Evolutionary conservation across 176 grass and related monocot species (phyloP).

Genomic region (barley (Hordeum vulgare)): DNA sequence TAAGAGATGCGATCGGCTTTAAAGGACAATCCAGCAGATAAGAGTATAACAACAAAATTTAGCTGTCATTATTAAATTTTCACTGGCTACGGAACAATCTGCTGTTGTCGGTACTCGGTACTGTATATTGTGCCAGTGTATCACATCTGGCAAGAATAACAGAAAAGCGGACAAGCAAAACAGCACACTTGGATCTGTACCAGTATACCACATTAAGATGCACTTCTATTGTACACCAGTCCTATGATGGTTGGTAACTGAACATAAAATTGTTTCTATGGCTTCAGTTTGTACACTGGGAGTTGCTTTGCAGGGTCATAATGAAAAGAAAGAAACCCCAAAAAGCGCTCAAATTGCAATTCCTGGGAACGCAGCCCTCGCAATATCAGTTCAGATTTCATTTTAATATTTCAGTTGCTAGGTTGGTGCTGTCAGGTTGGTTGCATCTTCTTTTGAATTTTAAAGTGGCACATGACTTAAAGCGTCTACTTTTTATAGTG

Average conservation of each 20-base stretch:
- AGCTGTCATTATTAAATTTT: background rate
- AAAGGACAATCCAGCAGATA: background rate
- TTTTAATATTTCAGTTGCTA: conserved; percentile 24
- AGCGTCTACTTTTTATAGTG: background rate
- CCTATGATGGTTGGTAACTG: background rate
- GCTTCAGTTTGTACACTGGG: background rate
- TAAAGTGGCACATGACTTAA: conserved; percentile 6
- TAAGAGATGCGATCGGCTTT: background rate
- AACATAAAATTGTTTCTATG: background rate
- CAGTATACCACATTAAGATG: background rate
- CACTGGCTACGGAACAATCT: background rate
- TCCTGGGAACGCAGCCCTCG: background rate
- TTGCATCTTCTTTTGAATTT: conserved; percentile 20
- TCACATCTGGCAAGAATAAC: conserved; percentile 9
- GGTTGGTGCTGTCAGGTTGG: conserved; percentile 17
- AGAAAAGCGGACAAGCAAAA: background rate
- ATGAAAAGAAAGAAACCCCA: background rate
- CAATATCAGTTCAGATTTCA: background rate
- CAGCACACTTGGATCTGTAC: background rate
- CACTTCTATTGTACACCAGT: background rate
- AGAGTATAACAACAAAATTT: background rate
- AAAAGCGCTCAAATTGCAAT: background rate
- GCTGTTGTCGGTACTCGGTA: background rate
- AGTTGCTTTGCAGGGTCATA: background rate
- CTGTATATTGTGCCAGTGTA: background rate